These are phyloP conservation scores for Neospermospora avenae DNA, from an alignment of 2,329 filamentous ascomycete genomes.

Conservation along the genomic window DNA sequence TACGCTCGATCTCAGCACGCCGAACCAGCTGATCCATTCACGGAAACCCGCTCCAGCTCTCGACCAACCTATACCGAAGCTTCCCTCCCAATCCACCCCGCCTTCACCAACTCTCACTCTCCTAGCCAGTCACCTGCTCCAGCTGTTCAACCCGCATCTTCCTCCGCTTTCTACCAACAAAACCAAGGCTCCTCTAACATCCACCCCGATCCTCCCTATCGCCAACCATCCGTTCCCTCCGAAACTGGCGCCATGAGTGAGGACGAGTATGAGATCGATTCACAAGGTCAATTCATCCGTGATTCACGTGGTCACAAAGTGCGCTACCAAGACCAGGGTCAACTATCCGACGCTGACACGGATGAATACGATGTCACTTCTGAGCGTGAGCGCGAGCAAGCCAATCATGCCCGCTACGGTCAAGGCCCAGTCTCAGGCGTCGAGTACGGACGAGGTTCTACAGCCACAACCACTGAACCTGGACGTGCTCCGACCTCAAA, in stretches of 20 bases:
- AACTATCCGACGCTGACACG: slow-evolving; percentile 48
- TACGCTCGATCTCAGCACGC: slow-evolving; percentile 39
- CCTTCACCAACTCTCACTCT: slow-evolving; percentile 26
- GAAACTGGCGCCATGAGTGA: slow-evolving; percentile 60
- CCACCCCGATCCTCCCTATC: slow-evolving; percentile 41
- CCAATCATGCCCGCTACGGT: slow-evolving; percentile 27
- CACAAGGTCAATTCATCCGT: slow-evolving; percentile 56
- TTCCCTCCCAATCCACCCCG: slow-evolving; percentile 25
- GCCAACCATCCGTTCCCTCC: slow-evolving; percentile 36
- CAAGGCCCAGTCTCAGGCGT: slow-evolving; percentile 25
- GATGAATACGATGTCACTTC: slow-evolving; percentile 54
- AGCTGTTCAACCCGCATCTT: slow-evolving; percentile 41
- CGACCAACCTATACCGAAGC: slow-evolving; percentile 15
- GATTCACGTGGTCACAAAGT: slow-evolving; percentile 61
- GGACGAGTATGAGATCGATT: slow-evolving; percentile 68
- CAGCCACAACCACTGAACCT: slow-evolving; percentile 18
- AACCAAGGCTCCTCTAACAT: slow-evolving; percentile 34
- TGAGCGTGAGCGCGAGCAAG: slow-evolving; percentile 28
- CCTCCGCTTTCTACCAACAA: slow-evolving; percentile 44
- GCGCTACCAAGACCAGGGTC: slow-evolving; percentile 41
- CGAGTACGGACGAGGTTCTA: slow-evolving; percentile 28
- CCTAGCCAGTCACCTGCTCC: slow-evolving; percentile 42
- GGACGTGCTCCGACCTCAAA: slow-evolving; percentile 16
- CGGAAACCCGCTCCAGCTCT: slow-evolving; percentile 40
- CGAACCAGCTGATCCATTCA: slow-evolving; percentile 63